phyloP scores from a whole-genome alignment of 495 filamentous ascomycete species.

The Tuber melanosporum region DNA sequence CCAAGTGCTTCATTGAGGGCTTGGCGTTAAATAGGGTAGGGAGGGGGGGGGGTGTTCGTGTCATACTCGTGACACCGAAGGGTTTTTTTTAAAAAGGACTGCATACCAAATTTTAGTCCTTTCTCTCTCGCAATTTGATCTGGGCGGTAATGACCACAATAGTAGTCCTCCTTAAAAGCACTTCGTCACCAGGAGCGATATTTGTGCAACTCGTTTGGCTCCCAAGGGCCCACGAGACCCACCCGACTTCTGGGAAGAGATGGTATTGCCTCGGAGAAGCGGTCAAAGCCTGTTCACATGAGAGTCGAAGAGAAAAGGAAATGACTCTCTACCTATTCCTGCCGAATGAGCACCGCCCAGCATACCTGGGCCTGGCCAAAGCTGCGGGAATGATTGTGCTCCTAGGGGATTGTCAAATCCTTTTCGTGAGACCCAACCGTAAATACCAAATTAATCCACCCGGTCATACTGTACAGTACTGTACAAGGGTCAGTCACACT shows the following conservation, averaged over 20 bases:
- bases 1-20: background rate
- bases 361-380: too few relatives aligned
- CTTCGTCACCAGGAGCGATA: background rate
- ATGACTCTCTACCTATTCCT: background rate
- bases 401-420: background rate
- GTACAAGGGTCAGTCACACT: background rate
- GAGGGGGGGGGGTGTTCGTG: too few relatives aligned
- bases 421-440: background rate
- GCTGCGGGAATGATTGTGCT: background rate
- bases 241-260: background rate
- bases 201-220: background rate
- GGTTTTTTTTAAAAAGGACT: too few relatives aligned
- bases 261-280: background rate
- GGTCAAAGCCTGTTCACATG: background rate
- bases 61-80: too few relatives aligned
- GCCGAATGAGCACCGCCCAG: background rate
- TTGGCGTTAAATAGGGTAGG: background rate
- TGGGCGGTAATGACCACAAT: too few relatives aligned
- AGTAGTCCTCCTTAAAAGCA: too few relatives aligned
- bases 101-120: too few relatives aligned
- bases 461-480: too few relatives aligned
- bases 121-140: too few relatives aligned
- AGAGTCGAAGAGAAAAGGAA: background rate
- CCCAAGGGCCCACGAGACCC: background rate
- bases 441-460: background rate